These are phyloP conservation scores for Amniculicola lignicola DNA, from an alignment of 495 filamentous ascomycete species.

Conservation along the genomic window DNA sequence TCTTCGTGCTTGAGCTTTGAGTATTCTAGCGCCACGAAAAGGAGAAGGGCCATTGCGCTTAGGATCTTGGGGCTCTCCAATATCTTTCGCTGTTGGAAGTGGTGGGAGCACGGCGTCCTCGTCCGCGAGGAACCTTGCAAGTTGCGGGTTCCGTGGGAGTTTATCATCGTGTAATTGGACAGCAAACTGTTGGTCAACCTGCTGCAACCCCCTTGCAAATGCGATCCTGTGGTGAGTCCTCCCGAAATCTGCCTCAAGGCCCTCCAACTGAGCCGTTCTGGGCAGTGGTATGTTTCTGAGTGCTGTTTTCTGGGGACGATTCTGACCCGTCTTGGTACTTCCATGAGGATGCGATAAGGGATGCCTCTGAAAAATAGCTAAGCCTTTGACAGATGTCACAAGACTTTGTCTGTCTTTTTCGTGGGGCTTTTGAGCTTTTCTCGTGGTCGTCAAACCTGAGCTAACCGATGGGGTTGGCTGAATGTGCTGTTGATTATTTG, in stretches of 20 bases:
- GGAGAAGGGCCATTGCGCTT: background rate
- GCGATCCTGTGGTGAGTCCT: conserved; percentile 29
- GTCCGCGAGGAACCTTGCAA: conserved; percentile 25
- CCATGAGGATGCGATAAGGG: no score
- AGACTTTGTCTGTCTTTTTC: no score
- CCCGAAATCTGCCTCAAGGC: conserved; percentile 34
- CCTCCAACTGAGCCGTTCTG: conserved; percentile 39
- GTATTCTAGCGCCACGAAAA: no score
- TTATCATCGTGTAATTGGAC: background rate
- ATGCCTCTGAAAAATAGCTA: no score
- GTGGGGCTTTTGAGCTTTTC: background rate
- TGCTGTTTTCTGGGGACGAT: no score
- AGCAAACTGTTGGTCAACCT: conserved; percentile 26
- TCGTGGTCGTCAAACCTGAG: no score
- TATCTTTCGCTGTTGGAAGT: conserved; percentile 5
- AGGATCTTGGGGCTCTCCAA: background rate
- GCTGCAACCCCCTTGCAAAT: conserved; percentile 33
- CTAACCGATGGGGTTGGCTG: background rate
- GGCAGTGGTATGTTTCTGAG: background rate
- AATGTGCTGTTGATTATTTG: conserved; percentile 12
- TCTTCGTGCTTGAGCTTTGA: conserved; percentile 33
- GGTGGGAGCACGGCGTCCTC: conserved; percentile 19
- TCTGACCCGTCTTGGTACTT: no score
- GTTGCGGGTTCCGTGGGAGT: conserved; percentile 18
- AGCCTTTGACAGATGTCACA: no score